Evolutionary conservation across 2,329 filamentous ascomycete genomes (phyloP), one percentile per base, ranked within the genome.

Genomic region (Huntiella moniliformis): DNA sequence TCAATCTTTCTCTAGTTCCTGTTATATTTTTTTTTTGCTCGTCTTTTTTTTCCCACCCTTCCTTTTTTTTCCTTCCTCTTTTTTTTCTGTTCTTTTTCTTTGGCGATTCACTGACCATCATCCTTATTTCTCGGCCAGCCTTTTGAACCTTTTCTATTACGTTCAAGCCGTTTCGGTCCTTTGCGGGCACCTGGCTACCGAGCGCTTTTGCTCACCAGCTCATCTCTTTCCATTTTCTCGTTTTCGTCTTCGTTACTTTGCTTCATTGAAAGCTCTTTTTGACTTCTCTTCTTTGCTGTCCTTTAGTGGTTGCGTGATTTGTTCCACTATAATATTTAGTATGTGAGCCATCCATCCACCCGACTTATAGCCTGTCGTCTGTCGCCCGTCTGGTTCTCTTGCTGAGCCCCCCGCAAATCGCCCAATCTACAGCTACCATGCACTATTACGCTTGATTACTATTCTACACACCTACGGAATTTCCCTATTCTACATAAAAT

Each of bases 121-220:
- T 32, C n/a, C 13, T 28, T 28, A 22, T 42, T 18, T 45, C 32
- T 32, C 35, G 43, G 39, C 43, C 47, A 46, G 38, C 47, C 46
- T 49, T 39, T 37, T 31, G 42, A 42, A 42, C 42, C 33, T 38
- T 38, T 49, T 28, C 39, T 33, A 31, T 42, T 15, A 38, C 7
- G 15, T 33, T 32, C 16, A 40, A 49, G 47, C 43, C 47, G 31
- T 38, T 49, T 46, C 47, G 45, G 47, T 49, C 47, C 47, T 49
- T 49, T 44, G 42, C 38, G 47, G 47, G 47, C 47, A 49, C 40
- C 47, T 42, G 47, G 47, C 47, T 49, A 49, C 47, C 47, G 47
- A 49, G 47, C 47, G 39, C 43, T 49, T 49, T 41, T 46, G 51
- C 46, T 50, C 51, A 51, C 48, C 45, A 41, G 51, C 51, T 47